Conservation (phyloP, 495 filamentous ascomycete genomes). For the Daldinia bambusicola region DNA sequence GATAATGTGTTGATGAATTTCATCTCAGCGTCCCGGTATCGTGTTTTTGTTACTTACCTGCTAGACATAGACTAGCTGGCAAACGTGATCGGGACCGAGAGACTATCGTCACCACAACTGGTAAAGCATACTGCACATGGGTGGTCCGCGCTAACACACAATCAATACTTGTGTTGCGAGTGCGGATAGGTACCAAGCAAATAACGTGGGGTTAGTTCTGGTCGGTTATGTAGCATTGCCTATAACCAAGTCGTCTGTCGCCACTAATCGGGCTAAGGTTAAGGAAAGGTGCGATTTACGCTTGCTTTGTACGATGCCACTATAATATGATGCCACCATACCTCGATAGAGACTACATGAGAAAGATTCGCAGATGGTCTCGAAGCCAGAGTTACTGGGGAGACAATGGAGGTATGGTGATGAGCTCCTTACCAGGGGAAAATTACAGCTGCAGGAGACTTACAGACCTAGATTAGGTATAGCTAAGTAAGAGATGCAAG, state of each 20-base stretch:
- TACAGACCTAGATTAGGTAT: conserved; percentile 19
- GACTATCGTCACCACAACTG: conserved; percentile 23
- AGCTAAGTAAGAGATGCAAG: conserved; percentile 16
- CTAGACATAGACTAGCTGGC: conserved; percentile 1
- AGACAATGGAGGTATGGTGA: conserved; percentile 33
- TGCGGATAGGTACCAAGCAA: conserved; percentile 20
- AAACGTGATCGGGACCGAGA: conserved; percentile 33
- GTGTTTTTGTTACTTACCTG: neutral
- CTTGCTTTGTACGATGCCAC: conserved; percentile 25
- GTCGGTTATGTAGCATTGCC: conserved; percentile 29
- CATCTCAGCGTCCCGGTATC: conserved; percentile 7
- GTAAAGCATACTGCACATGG: conserved; percentile 35
- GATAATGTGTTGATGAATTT: neutral
- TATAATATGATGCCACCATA: conserved; percentile 19
- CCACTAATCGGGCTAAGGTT: conserved; percentile 22
- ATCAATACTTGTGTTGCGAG: conserved; percentile 18
- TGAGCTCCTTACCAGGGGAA: conserved; percentile 33
- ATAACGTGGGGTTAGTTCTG: conserved; percentile 31
- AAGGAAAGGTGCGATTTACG: conserved; percentile 15
- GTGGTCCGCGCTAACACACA: conserved; percentile 18
- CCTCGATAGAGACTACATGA: conserved; percentile 10
- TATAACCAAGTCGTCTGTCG: conserved; percentile 25
- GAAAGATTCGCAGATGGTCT: conserved; percentile 17
- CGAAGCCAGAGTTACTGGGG: conserved; percentile 8
- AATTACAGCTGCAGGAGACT: conserved; percentile 25